Evolutionary conservation across 2,329 filamentous ascomycete genomes (phyloP).

Genomic region (Aspergillus caelatus): DNA sequence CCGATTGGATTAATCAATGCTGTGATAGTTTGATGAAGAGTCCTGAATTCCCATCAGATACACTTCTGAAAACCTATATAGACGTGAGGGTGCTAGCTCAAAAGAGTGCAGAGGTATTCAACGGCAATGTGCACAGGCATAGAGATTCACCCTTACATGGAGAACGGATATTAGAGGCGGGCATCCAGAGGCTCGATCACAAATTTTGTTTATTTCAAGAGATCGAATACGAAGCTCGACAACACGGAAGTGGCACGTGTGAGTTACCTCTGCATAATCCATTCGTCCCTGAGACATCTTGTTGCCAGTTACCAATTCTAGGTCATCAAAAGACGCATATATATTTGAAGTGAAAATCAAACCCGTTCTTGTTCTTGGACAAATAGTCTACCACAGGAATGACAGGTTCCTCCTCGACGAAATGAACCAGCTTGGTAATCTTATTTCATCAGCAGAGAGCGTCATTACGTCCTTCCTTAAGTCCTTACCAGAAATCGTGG

Average conservation of each 20-base stretch:
- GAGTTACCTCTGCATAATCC: not conserved
- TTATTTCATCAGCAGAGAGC: slow-evolving; percentile 7
- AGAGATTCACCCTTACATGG: not conserved
- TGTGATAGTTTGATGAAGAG: not conserved
- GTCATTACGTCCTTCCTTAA: slow-evolving; percentile 5
- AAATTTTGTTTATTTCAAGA: not conserved
- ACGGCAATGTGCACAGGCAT: not conserved
- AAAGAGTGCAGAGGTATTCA: not conserved
- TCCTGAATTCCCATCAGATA: slow-evolving; percentile 13
- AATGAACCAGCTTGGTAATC: not conserved
- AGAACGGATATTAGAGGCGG: not conserved
- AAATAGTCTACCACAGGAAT: slow-evolving; percentile 6
- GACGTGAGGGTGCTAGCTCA: not conserved
- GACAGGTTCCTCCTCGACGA: slow-evolving; percentile 7
- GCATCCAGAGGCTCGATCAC: not conserved
- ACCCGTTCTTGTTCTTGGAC: slow-evolving; percentile 11
- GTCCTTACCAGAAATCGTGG: not conserved
- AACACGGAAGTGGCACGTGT: slow-evolving; percentile 1
- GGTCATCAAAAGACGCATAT: not conserved
- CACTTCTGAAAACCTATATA: slow-evolving; percentile 8
- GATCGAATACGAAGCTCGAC: not conserved
- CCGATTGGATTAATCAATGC: slow-evolving; percentile 15
- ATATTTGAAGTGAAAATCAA: slow-evolving; percentile 9
- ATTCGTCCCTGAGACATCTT: not conserved
- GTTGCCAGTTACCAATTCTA: not conserved